Percentiles rank a stretch among this genome's conserved stretches.
phyloP scores from a whole-genome alignment of 352 stramenopile species.

The Pythium insidiosum region DNA sequence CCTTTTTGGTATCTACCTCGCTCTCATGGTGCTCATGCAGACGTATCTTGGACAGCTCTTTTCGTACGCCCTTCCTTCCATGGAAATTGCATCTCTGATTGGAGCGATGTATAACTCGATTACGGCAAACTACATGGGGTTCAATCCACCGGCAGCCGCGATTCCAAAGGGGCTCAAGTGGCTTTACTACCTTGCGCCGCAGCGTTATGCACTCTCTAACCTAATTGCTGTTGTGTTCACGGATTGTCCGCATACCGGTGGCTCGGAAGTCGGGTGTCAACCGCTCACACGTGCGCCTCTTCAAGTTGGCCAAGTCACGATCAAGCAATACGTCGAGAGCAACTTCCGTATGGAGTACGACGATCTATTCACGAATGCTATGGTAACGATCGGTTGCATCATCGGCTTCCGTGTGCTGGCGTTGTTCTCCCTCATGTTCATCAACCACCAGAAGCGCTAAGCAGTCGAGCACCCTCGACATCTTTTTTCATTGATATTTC shows the following conservation, averaged over 20 bases:
- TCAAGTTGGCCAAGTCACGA: slow-evolving; percentile 7
- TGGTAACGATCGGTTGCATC: slow-evolving; percentile 19
- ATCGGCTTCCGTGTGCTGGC: slow-evolving; percentile 29
- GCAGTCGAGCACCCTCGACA: too few species aligned
- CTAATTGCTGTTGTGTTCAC: slow-evolving; percentile 6
- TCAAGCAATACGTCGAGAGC: slow-evolving; percentile 27
- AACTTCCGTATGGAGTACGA: slow-evolving; percentile 19
- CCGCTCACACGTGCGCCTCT: slow-evolving; percentile 7
- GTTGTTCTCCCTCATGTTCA: slow-evolving; percentile 29
- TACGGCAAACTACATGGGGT: slow-evolving; percentile 17
- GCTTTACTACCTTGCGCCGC: slow-evolving; percentile 18
- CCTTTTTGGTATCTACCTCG: slow-evolving; percentile 16
- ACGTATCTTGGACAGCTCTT: slow-evolving; percentile 25
- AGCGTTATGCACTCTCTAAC: slow-evolving; percentile 11
- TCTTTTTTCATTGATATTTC: too few species aligned
- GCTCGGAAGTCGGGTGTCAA: slow-evolving; percentile 12
- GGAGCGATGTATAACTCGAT: slow-evolving; percentile 29
- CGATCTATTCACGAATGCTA: slow-evolving; percentile 12
- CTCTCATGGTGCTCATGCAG: slow-evolving; percentile 19
- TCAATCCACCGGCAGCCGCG: slow-evolving; percentile 16
- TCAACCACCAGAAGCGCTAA: slow-evolving; percentile 47
- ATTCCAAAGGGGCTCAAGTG: slow-evolving; percentile 22
- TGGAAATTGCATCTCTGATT: slow-evolving; percentile 10
- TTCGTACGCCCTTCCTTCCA: slow-evolving; percentile 13
- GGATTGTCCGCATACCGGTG: slow-evolving; percentile 3